Percentiles rank a stretch among this genome's conserved stretches.
Conservation (phyloP, 2,329 filamentous ascomycete genomes). For the Lachnellula occidentalis region DNA sequence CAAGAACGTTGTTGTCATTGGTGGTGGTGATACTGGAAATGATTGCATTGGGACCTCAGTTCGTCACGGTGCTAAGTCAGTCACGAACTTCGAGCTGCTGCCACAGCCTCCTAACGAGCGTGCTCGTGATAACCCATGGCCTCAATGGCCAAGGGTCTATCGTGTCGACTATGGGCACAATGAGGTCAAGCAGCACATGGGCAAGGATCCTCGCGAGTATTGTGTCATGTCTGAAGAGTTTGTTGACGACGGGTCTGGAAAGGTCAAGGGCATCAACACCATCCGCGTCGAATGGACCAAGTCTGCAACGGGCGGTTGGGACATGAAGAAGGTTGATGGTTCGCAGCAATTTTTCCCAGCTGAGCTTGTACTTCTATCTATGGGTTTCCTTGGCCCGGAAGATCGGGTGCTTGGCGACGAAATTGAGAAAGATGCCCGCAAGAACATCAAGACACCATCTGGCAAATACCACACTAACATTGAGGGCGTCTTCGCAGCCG, state of each 20-base stretch:
- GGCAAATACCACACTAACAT: constrained; percentile 87
- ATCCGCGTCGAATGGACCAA: constrained; percentile 95
- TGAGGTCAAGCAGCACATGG: constrained; percentile 93
- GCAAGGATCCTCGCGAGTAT: constrained; percentile 92
- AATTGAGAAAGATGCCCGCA: constrained; percentile 84
- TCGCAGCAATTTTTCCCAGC: constrained; percentile 95
- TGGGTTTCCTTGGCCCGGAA: constrained; percentile 96
- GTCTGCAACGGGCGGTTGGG: constrained; percentile 83
- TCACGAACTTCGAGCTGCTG: constrained; percentile 93
- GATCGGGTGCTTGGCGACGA: constrained; percentile 80
- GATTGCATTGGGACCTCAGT: constrained; percentile 97
- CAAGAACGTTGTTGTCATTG: constrained; percentile 95
- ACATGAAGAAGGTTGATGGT: constrained; percentile 95
- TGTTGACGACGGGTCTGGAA: constrained; percentile 78
- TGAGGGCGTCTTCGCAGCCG: constrained; percentile 84
- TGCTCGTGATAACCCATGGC: constrained; percentile 93
- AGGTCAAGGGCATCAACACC: constrained; percentile 93
- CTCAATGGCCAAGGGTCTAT: constrained; percentile 96
- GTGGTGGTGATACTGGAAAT: constrained; percentile 95
- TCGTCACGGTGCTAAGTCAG: constrained; percentile 89
- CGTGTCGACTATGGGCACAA: constrained; percentile 97
- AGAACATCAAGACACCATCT: constrained; percentile 91
- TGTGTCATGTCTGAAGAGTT: constrained; percentile 99
- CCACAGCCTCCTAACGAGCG: constrained; percentile 89
- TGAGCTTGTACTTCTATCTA: constrained; percentile 87